These are phyloP conservation scores for Rhizophagus prolifer DNA, from an alignment of 192 early-diverging fungal genomes.

Conservation along the genomic window DNA sequence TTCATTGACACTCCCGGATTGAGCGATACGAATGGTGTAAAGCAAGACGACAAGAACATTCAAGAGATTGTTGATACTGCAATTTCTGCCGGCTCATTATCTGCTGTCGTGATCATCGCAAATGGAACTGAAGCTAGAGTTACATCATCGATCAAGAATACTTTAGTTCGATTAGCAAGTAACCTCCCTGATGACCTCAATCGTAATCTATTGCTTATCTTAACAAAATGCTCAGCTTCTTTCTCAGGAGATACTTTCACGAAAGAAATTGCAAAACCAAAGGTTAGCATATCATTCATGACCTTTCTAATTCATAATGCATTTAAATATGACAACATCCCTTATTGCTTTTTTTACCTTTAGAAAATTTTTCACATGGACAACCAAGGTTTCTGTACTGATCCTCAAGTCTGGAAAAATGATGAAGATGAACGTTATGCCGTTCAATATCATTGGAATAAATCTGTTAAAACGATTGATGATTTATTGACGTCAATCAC, in stretches of 20 bases:
- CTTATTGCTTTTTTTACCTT: neutral
- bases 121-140: conserved; percentile 27
- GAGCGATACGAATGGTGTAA: conserved; percentile 11
- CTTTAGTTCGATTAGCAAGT: conserved; percentile 14
- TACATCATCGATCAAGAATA: neutral
- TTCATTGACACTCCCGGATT: conserved; percentile 17
- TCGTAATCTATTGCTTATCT: conserved; percentile 6
- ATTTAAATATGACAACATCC: neutral
- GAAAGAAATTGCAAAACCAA: conserved; percentile 15
- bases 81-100: conserved; percentile 18
- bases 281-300: neutral
- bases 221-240: conserved; percentile 17
- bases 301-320: neutral
- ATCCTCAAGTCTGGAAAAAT: conserved; percentile 15
- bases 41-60: conserved; percentile 18
- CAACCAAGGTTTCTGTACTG: conserved; percentile 7
- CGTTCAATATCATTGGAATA: conserved; percentile 1
- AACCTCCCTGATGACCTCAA: conserved; percentile 5
- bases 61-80: conserved; percentile 9
- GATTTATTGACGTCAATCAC: neutral
- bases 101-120: conserved; percentile 7
- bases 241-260: conserved; percentile 6
- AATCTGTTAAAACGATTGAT: conserved; percentile 1
- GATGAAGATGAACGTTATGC: neutral
- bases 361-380: conserved; percentile 15